Evolutionary conservation across 1,284 basidiomycete species (phyloP).

Genomic region (Gomphus bonarii): DNA sequence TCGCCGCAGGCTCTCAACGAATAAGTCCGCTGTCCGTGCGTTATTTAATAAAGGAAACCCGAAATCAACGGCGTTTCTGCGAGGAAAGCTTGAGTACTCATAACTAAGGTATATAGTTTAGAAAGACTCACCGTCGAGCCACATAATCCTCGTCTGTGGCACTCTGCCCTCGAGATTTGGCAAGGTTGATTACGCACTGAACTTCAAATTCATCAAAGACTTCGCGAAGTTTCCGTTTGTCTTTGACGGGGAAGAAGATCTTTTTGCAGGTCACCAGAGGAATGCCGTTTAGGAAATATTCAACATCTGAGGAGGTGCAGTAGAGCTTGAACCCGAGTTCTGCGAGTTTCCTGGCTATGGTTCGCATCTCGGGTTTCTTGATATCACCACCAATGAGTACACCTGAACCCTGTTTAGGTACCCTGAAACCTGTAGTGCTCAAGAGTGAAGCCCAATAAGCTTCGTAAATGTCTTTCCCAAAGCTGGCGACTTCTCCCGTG

Average conservation of each 20-base stretch:
- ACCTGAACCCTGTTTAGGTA: conserved; percentile 72
- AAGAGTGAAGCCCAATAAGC: conserved; percentile 93
- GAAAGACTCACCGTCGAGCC: conserved; percentile 57
- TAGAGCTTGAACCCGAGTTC: conserved; percentile 89
- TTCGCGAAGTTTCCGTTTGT: conserved; percentile 92
- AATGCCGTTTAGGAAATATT: conserved; percentile 75
- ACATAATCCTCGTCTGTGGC: conserved; percentile 95
- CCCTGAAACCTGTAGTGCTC: conserved; percentile 86
- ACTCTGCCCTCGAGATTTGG: conserved; percentile 69
- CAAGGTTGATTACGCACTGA: conserved; percentile 91
- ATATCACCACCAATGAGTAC: conserved; percentile 85
- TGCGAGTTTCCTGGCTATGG: conserved; percentile 67
- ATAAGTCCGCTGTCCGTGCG: conserved; percentile 79
- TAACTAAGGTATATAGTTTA: neutral
- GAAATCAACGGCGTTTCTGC: conserved; percentile 86
- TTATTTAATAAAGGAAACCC: conserved; percentile 89
- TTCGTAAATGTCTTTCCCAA: conserved; percentile 90
- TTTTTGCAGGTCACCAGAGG: conserved; percentile 76
- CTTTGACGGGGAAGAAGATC: conserved; percentile 94
- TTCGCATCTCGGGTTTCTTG: conserved; percentile 70
- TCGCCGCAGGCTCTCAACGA: conserved; percentile 82
- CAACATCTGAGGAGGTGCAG: conserved; percentile 75
- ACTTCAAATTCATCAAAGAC: conserved; percentile 94
- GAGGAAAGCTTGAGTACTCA: conserved; percentile 4
- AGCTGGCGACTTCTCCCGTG: conserved; percentile 97